phyloP scores from a whole-genome alignment of 2,329 filamentous ascomycete genomes.

The Sphaerostilbella broomeana region DNA sequence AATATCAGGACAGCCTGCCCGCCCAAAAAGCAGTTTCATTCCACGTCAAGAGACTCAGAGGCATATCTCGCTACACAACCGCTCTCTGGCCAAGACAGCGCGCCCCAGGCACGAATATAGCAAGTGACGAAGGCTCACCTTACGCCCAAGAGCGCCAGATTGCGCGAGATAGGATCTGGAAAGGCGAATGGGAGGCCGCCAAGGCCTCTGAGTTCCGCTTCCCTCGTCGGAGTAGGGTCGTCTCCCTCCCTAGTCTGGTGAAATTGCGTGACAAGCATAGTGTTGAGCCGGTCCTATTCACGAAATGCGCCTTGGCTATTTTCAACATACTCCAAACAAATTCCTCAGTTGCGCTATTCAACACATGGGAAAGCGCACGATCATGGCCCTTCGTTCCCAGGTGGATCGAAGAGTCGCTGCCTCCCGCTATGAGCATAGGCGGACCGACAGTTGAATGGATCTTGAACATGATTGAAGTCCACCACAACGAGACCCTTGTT shows the following conservation, averaged over 20 bases:
- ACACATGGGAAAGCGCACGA: constrained; percentile 28
- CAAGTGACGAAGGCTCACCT: constrained; percentile 21
- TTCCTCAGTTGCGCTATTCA: constrained; percentile 27
- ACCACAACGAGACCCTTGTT: constrained; percentile 20
- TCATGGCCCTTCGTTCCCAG: constrained; percentile 32
- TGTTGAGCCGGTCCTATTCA: constrained; percentile 24
- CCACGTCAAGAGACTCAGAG: constrained; percentile 27
- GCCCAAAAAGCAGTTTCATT: constrained; percentile 24
- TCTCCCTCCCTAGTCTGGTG: constrained; percentile 21
- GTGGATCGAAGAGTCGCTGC: constrained; percentile 29
- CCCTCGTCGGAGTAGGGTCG: constrained; percentile 25
- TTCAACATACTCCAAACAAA: constrained; percentile 30
- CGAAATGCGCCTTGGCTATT: constrained; percentile 26
- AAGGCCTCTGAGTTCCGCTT: constrained; percentile 21
- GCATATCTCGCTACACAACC: constrained; percentile 26
- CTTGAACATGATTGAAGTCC: constrained; percentile 27
- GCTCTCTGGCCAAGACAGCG: constrained; percentile 29
- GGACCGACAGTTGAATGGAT: constrained; percentile 32
- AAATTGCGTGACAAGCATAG: constrained; percentile 17
- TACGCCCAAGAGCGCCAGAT: constrained; percentile 17
- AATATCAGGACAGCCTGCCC: constrained; percentile 24
- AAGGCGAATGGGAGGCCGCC: constrained; percentile 21
- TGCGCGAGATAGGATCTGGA: constrained; percentile 23
- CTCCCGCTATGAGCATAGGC: constrained; percentile 31
- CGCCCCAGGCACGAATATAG: constrained; percentile 30